Conservation (phyloP, 495 filamentous ascomycete genomes). For the Trichoderma asperelloides region DNA sequence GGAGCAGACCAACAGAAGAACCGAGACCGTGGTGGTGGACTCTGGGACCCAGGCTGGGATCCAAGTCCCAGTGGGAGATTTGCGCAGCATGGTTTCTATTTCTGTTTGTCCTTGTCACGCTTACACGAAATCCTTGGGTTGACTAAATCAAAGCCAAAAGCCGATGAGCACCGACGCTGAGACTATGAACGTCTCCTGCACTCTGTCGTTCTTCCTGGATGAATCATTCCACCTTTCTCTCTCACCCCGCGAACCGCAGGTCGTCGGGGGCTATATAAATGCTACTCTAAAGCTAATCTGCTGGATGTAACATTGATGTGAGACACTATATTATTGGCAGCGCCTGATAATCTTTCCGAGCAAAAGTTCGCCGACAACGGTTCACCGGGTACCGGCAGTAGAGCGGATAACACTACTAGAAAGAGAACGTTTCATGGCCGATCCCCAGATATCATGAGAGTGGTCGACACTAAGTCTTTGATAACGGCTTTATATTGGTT, state of each 20-base stretch:
- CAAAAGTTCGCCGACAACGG: background rate
- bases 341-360: background rate
- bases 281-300: background rate
- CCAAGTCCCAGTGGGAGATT: slow-evolving; percentile 38
- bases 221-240: background rate
- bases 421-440: background rate
- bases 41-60: slow-evolving; percentile 44
- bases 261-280: background rate
- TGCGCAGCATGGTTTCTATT: slow-evolving; percentile 22
- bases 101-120: background rate
- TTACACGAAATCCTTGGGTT: background rate
- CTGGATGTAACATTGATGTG: background rate
- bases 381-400: background rate
- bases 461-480: background rate
- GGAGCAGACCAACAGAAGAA: slow-evolving; percentile 37
- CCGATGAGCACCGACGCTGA: background rate
- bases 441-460: background rate
- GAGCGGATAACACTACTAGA: background rate
- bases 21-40: slow-evolving; percentile 30
- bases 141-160: background rate
- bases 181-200: background rate
- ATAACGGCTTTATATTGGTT: background rate
- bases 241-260: background rate
- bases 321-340: background rate
- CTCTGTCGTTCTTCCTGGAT: background rate